Conservation (phyloP, 2,329 filamentous ascomycete genomes). For the Aspergillus tubingensis region DNA sequence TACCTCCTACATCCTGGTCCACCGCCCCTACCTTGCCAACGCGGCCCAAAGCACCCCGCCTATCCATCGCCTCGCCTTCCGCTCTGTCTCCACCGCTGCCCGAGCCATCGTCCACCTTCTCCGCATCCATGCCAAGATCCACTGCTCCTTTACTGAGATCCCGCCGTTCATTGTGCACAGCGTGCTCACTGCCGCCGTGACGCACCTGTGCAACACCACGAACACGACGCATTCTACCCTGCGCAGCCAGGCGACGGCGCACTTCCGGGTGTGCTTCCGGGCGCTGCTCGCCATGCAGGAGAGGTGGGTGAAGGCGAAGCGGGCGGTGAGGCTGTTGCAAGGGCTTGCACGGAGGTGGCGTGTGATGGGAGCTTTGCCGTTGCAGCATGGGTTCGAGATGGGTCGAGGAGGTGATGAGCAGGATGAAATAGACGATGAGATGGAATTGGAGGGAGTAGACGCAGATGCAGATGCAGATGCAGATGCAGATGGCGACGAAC, state of each 20-base stretch:
- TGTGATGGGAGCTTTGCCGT: neutral
- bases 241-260: neutral
- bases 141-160: neutral
- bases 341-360: neutral
- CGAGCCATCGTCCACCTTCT: neutral
- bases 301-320: neutral
- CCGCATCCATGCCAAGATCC: neutral
- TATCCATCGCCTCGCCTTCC: neutral
- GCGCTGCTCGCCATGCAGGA: neutral
- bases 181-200: neutral
- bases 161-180: neutral
- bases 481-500: no score
- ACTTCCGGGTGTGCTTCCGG: neutral
- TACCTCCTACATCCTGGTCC: slow-evolving; percentile 3
- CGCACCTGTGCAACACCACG: neutral
- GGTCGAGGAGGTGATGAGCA: no score
- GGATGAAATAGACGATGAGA: no score
- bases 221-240: neutral
- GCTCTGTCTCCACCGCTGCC: no score
- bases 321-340: neutral
- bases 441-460: no score
- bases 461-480: no score
- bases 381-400: neutral
- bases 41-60: neutral
- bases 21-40: neutral